phyloP scores from a whole-genome alignment of 2,329 filamentous ascomycete species.

The Trichoderma brevicompactum region DNA sequence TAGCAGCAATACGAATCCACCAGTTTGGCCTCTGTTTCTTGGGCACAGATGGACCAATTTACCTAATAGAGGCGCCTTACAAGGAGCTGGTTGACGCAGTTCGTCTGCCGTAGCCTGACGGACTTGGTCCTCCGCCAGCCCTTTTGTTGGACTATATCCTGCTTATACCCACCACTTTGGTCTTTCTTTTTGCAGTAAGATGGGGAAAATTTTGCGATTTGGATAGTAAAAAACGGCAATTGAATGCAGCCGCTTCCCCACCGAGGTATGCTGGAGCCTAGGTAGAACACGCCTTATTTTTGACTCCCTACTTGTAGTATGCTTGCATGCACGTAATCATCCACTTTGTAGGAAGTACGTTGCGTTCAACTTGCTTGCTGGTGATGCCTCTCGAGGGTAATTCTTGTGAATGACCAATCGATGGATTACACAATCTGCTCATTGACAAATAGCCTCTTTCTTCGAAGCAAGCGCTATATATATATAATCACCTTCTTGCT shows the following conservation, averaged over 20 bases:
- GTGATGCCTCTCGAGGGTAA: background rate
- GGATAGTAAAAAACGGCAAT: background rate
- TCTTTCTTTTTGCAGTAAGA: background rate
- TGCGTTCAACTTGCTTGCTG: background rate
- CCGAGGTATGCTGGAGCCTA: background rate
- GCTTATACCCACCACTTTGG: background rate
- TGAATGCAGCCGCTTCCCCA: background rate
- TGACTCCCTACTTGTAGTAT: constrained; percentile 1
- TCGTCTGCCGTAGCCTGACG: background rate
- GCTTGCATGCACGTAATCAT: background rate
- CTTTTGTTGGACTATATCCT: background rate
- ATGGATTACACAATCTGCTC: background rate
- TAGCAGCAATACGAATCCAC: background rate
- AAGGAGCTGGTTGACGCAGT: background rate
- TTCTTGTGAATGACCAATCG: background rate
- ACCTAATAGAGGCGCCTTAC: background rate
- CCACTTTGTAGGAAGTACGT: too few relatives aligned
- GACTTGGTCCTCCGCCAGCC: constrained; percentile 13
- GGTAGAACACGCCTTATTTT: constrained; percentile 8
- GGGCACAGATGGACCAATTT: background rate
- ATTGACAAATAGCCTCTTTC: background rate
- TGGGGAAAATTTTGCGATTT: background rate
- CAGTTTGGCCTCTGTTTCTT: background rate
- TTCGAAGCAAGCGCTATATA: background rate
- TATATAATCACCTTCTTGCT: too few relatives aligned